phyloP scores from a whole-genome alignment of 495 filamentous ascomycete species.

The Usnea hakonensis region DNA sequence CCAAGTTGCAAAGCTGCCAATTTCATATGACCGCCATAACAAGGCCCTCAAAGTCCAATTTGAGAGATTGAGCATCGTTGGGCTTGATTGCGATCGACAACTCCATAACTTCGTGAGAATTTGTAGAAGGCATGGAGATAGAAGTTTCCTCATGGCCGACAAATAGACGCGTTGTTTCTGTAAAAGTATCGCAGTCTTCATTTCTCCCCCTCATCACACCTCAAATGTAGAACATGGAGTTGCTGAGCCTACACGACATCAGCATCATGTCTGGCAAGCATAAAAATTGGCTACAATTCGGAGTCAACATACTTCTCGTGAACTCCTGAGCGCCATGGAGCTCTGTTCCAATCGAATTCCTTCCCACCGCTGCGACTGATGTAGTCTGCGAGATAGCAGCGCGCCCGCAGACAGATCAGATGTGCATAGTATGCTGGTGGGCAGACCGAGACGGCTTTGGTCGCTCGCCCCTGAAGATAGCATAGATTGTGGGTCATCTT shows the following conservation, averaged over 20 bases:
- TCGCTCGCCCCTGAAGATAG: constrained; percentile 69
- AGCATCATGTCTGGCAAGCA: not conserved
- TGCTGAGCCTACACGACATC: not conserved
- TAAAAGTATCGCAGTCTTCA: not conserved
- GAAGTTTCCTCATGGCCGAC: not conserved
- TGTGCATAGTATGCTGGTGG: constrained; percentile 69
- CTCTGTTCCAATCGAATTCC: not conserved
- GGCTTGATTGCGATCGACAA: too few species aligned
- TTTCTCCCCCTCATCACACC: not conserved
- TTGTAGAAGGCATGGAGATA: not conserved
- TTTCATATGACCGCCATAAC: not conserved
- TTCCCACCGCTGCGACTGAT: not conserved
- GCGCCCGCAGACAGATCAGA: constrained; percentile 55
- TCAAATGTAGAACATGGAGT: not conserved
- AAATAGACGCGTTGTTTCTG: not conserved
- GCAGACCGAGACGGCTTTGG: constrained; percentile 62
- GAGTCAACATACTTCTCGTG: not conserved
- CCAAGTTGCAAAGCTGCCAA: not conserved
- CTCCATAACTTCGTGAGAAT: too few species aligned
- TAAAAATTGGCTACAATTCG: not conserved
- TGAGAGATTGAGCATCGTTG: too few species aligned
- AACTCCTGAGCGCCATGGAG: not conserved
- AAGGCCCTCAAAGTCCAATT: not conserved
- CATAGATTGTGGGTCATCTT: constrained; percentile 50
- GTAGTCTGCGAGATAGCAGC: constrained; percentile 43